Percentiles rank a stretch among this genome's conserved stretches.
Conservation (phyloP, 2,329 filamentous ascomycete species). For the Alternaria ventricosa region DNA sequence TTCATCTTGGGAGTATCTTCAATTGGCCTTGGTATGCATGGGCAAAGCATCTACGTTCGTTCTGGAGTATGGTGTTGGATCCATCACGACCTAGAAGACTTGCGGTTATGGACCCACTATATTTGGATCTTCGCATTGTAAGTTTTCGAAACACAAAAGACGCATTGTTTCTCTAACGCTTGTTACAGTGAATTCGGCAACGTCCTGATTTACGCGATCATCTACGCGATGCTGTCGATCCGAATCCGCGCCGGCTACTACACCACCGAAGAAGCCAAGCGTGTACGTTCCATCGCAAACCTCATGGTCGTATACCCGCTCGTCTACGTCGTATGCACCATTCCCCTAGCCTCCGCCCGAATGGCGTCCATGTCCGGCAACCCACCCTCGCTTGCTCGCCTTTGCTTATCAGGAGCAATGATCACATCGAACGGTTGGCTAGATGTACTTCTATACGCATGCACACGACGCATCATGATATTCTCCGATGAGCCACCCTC, state of each 20-base stretch:
- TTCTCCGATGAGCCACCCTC: slow-evolving; percentile 56
- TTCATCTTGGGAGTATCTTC: slow-evolving; percentile 66
- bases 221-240: slow-evolving; percentile 49
- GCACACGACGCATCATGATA: slow-evolving; percentile 63
- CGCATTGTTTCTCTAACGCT: slow-evolving; percentile 1
- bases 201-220: slow-evolving; percentile 57
- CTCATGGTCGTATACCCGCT: slow-evolving; percentile 72
- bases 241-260: slow-evolving; percentile 49
- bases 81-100: slow-evolving; percentile 58
- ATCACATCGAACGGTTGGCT: slow-evolving; percentile 66
- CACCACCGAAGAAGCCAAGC: slow-evolving; percentile 38
- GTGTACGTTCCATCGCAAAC: slow-evolving; percentile 53
- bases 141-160: not conserved
- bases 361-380: slow-evolving; percentile 67
- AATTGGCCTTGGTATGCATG: slow-evolving; percentile 56
- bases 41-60: slow-evolving; percentile 63
- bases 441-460: slow-evolving; percentile 64
- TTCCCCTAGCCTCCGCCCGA: slow-evolving; percentile 69
- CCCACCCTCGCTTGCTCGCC: slow-evolving; percentile 52
- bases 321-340: slow-evolving; percentile 73
- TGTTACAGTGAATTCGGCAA: slow-evolving; percentile 55
- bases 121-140: slow-evolving; percentile 66
- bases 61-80: slow-evolving; percentile 74
- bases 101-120: slow-evolving; percentile 69
- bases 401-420: slow-evolving; percentile 61